Evolutionary conservation across 352 stramenopile species (phyloP).

Genomic region (Phytophthora boehmeriae): DNA sequence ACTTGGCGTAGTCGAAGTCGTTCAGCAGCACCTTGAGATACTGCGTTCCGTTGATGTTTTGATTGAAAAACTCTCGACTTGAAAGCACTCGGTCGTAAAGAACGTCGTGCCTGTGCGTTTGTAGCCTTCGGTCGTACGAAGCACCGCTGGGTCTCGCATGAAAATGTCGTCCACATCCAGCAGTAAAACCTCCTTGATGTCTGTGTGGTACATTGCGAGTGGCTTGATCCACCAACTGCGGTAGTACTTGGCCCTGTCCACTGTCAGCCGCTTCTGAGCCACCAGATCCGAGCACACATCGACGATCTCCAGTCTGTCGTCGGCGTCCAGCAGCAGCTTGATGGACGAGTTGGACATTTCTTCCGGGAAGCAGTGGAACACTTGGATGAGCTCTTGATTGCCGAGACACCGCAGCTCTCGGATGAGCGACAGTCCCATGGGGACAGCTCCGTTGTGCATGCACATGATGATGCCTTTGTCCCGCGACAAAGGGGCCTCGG

Average conservation of each 20-base stretch:
- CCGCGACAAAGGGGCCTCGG: conserved; percentile 2
- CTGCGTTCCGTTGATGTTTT: conserved; percentile 38
- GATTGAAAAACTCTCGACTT: conserved; percentile 60
- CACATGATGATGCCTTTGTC: conserved; percentile 48
- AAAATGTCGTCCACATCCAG: conserved; percentile 61
- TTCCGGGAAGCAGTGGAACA: conserved; percentile 43
- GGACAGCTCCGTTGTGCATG: conserved; percentile 41
- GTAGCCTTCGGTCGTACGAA: conserved; percentile 51
- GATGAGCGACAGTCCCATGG: conserved; percentile 45
- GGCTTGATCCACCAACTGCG: conserved; percentile 75
- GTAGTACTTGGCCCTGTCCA: conserved; percentile 44
- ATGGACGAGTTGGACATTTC: conserved; percentile 36
- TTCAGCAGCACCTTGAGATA: conserved; percentile 43
- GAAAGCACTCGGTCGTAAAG: conserved; percentile 74
- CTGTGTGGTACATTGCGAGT: conserved; percentile 56
- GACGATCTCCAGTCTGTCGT: conserved; percentile 48
- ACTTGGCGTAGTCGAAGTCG: conserved; percentile 48
- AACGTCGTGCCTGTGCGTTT: conserved; percentile 54
- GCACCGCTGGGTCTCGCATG: conserved; percentile 45
- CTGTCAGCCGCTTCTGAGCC: conserved; percentile 23
- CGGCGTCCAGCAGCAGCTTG: conserved; percentile 24
- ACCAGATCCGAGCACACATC: conserved; percentile 53
- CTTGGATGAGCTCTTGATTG: conserved; percentile 45
- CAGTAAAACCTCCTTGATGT: conserved; percentile 49
- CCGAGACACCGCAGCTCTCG: conserved; percentile 41